Evolutionary conservation across 768 basidiomycete genomes (phyloP), one percentile per base, ranked within the genome.

Genomic region (Rhodotorula kratochvilovae): DNA sequence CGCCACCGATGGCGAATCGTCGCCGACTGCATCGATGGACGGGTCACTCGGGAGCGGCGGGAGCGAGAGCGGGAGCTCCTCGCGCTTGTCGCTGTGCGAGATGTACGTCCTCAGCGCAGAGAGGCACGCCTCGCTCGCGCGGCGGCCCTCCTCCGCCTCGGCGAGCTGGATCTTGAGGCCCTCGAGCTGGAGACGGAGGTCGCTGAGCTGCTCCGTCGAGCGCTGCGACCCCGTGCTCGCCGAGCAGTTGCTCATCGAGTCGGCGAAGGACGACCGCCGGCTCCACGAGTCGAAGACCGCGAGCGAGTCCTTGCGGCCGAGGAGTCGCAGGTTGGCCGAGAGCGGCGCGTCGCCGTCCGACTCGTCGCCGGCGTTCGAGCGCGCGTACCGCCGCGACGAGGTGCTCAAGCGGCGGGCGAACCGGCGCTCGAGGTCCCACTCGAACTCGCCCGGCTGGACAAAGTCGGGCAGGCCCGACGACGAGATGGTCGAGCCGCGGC

Each of bases 91-190:
- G 51, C 63, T 69, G 25, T 70, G 66, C 17, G 80, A 78, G 60
- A 83, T 81, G 68, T 81, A 97, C 67, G 87, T 88, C 48, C 92
- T 85, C 54, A 98, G 82, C 0, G 89, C 90, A 65, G 86, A 87
- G 73, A 90, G 87, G 78, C 91, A 93, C 1, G 85, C 85, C 74
- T 97, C 92, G 46, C 89, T 90, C 7, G 94, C 94, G 77, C 91
- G 88, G 59, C 87, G 84, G 5, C 90, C 91, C 80, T 97, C 94
- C 71, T 86, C 88, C 1, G 87, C 84, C 77, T 95, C 92, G 50
- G 78, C 82, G 57, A 95, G 81, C 68, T 91, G 89, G 70, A 86
- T 84, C 76, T 85, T 86, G 27, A 85, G 83, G 42, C 84, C 85
- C 45, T 88, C 87, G 27, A 93, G 80, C 65, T 89, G 86, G 33